Base-by-base conservation (phyloP, 768 basidiomycete genomes). In the Cystobasidium onofrii region DNA sequence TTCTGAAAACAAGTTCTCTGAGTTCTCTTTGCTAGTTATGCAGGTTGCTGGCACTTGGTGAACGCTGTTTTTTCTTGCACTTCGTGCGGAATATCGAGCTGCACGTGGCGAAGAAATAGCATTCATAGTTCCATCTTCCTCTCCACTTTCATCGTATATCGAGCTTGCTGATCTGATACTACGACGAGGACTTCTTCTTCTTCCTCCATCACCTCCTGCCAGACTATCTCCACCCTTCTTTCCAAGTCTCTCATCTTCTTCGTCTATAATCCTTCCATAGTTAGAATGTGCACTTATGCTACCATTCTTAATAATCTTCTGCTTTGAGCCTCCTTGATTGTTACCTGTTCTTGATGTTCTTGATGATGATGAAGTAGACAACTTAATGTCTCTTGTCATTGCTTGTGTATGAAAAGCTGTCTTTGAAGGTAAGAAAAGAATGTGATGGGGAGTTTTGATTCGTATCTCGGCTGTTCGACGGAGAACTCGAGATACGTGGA, bases 361-460 rank as follows among this genome's bases (percentile, higher is more conserved):
- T 55, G 23, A 23, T 39, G 57, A 61, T 39, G 57, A 61, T 39
- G 23, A 61, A 61, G 31, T 61, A 33, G 57, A 64, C 33, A 43
- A 64, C 20, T 34, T 4, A 27, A 64, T 27, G 33, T 34, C 25
- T 43, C 34, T 43, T 43, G 43, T 64, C 57, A 33, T 39, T 61
- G 29, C 63, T 64, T 34, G 36, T 34, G 9, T 4, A 3, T 23
- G 33, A 33, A 39, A 25, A 25, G 63, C 25, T 36, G 33, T 17
- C 10, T 64, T 17, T 12, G 20, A 50, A 50, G 39, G 46, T 50
- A 50, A 9, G 20, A 50, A 20, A 20, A n/a, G 18, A 17, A n/a
- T n/a, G n/a, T n/a, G n/a, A n/a, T 50, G 9, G 46, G 46, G n/a
- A 39, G 6, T 39, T 39, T 7, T 50, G 46, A 17, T 12, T 50